phyloP scores from a whole-genome alignment of 192 early-diverging fungal species.

The Linderina pennispora region DNA sequence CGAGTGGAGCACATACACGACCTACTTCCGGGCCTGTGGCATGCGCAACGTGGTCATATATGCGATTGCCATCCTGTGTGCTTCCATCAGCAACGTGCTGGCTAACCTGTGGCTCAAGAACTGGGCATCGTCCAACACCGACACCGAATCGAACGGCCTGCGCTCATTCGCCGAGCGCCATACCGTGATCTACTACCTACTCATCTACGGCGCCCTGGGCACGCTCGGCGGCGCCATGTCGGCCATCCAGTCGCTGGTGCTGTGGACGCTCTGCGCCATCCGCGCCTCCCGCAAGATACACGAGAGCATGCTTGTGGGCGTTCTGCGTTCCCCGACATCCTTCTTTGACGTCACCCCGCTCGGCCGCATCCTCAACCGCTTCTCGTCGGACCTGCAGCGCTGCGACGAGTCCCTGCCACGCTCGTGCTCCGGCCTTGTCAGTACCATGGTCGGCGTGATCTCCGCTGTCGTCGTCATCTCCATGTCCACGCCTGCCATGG shows the following conservation, averaged over 20 bases:
- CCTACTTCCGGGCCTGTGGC: constrained; percentile 77
- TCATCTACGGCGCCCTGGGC: constrained; percentile 78
- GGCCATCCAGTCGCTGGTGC: constrained; percentile 70
- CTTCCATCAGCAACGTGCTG: constrained; percentile 52
- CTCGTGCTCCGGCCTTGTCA: constrained; percentile 47
- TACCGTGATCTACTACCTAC: constrained; percentile 59
- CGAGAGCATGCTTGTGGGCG: constrained; percentile 63
- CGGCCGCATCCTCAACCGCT: constrained; percentile 82
- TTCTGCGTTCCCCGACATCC: constrained; percentile 57
- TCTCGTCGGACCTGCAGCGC: constrained; percentile 79
- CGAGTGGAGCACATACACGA: constrained; percentile 67
- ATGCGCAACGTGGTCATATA: constrained; percentile 52
- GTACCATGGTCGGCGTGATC: constrained; percentile 21
- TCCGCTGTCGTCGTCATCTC: constrained; percentile 45
- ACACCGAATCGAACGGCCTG: constrained; percentile 10
- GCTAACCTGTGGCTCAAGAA: constrained; percentile 69
- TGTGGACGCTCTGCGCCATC: constrained; percentile 84
- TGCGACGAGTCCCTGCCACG: constrained; percentile 68
- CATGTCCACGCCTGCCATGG: constrained; percentile 44
- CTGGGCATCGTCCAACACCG: constrained; percentile 59
- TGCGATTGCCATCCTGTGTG: constrained; percentile 50
- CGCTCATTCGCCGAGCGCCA: constrained; percentile 5
- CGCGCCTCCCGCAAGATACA: constrained; percentile 54
- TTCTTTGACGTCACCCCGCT: constrained; percentile 72
- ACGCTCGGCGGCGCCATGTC: constrained; percentile 62